Conservation (phyloP, 164 flowering plant species). For the Litsea cubeba region DNA sequence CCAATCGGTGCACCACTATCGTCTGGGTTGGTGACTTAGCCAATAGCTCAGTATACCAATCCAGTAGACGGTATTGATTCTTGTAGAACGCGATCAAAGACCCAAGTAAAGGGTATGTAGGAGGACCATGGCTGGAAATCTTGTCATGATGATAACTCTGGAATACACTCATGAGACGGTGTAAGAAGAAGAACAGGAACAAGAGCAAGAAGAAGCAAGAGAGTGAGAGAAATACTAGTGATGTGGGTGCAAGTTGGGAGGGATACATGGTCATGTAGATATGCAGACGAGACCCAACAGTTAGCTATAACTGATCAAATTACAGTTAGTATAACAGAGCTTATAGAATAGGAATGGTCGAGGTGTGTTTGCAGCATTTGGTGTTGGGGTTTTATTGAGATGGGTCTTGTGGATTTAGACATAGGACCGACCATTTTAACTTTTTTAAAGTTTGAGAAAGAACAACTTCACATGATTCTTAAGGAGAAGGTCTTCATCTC, state of each 20-base stretch:
- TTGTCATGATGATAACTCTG: too few species aligned
- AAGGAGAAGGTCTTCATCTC: too few species aligned
- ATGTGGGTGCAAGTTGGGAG: background rate
- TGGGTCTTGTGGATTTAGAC: too few species aligned
- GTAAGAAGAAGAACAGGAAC: background rate
- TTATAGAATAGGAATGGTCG: background rate
- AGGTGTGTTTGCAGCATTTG: background rate
- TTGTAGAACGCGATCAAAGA: slow-evolving; percentile 52
- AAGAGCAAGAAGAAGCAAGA: slow-evolving; percentile 2
- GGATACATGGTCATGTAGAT: slow-evolving; percentile 7
- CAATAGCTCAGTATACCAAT: slow-evolving; percentile 72
- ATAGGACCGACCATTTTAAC: too few species aligned
- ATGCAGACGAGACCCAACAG: background rate
- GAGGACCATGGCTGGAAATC: slow-evolving; percentile 19
- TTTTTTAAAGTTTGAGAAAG: too few species aligned
- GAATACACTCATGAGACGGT: too few species aligned
- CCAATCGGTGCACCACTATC: slow-evolving; percentile 44
- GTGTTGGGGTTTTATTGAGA: too few species aligned
- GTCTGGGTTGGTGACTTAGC: slow-evolving; percentile 49
- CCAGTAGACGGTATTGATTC: slow-evolving; percentile 50
- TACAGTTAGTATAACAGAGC: background rate
- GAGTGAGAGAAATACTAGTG: slow-evolving; percentile 1
- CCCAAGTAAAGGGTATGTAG: slow-evolving; percentile 55
- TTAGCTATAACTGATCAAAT: background rate
- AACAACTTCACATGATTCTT: too few species aligned